phyloP scores from a whole-genome alignment of 2,329 filamentous ascomycete genomes.

The Beauveria sp. region DNA sequence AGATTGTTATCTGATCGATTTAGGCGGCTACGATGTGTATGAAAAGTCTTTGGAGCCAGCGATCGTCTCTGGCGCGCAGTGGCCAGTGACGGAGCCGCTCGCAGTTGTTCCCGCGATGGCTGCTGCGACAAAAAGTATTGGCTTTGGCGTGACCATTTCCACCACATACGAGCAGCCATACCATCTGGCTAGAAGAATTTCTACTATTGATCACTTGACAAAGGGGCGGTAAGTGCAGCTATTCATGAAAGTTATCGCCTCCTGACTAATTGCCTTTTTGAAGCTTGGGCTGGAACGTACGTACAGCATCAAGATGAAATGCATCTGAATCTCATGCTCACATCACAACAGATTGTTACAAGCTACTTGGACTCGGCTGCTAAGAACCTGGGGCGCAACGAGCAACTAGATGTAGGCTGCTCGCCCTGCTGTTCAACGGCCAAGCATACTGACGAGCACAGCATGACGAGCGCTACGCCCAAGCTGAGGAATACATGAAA shows the following conservation, averaged over 20 bases:
- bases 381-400: constrained; percentile 49
- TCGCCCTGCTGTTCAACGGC: background rate
- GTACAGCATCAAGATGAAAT: background rate
- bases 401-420: constrained; percentile 34
- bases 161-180: constrained; percentile 66
- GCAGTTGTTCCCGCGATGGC: constrained; percentile 58
- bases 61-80: constrained; percentile 56
- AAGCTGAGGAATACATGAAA: constrained; percentile 51
- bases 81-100: constrained; percentile 62
- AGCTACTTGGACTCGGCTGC: constrained; percentile 61
- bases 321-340: background rate
- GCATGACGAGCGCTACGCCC: constrained; percentile 44
- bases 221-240: constrained; percentile 32
- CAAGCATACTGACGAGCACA: background rate
- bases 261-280: background rate
- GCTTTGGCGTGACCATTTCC: constrained; percentile 59
- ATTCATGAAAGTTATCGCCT: background rate
- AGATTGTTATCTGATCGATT: background rate
- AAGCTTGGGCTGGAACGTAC: constrained; percentile 33
- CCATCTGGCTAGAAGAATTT: constrained; percentile 55
- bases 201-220: constrained; percentile 59
- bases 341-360: constrained; percentile 45
- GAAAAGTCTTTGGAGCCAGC: constrained; percentile 50
- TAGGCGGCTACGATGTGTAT: constrained; percentile 62
- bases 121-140: constrained; percentile 57